These are phyloP conservation scores for Epicoccum sorghinum DNA, from an alignment of 2,329 filamentous ascomycete genomes.

Conservation along the genomic window DNA sequence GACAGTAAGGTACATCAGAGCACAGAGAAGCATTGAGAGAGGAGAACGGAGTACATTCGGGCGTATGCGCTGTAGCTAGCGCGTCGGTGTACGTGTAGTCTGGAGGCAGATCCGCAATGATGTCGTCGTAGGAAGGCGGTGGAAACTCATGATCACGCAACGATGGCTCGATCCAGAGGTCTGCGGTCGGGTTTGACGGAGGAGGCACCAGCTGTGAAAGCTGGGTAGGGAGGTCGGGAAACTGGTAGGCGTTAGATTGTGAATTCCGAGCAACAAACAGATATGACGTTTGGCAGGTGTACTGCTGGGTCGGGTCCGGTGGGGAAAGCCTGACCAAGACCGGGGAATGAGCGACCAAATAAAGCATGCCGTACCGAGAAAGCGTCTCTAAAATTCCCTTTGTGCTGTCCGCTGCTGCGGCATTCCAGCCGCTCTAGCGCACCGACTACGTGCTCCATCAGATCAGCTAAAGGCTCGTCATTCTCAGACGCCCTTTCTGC, in stretches of 20 bases:
- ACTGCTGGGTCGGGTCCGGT: constrained; percentile 11
- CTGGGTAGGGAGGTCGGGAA: constrained; percentile 29
- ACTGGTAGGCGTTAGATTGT: constrained; percentile 36
- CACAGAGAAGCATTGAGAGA: constrained; percentile 41
- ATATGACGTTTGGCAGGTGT: constrained; percentile 11
- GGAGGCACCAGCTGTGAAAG: constrained; percentile 24
- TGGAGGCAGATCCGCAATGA: constrained; percentile 51
- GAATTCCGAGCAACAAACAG: constrained; percentile 5
- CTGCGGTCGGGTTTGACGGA: constrained; percentile 26
- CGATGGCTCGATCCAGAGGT: constrained; percentile 34
- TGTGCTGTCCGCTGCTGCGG: constrained; percentile 27
- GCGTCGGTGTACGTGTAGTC: constrained; percentile 53
- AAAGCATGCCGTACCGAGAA: constrained; percentile 43
- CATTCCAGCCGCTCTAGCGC: constrained; percentile 41
- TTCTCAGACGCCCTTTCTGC: constrained; percentile 33
- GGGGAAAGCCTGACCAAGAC: constrained; percentile 25
- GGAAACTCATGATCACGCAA: constrained; percentile 26
- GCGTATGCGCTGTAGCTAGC: constrained; percentile 46
- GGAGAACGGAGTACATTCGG: constrained; percentile 38
- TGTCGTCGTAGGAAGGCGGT: constrained; percentile 54
- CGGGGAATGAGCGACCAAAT: constrained; percentile 27
- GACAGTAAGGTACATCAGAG: constrained; percentile 36
- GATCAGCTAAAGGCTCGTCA: constrained; percentile 27
- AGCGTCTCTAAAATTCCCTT: constrained; percentile 21
- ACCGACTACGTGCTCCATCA: constrained; percentile 34